phyloP scores from a whole-genome alignment of 2,329 filamentous ascomycete species.

The Nemania sp. region DNA sequence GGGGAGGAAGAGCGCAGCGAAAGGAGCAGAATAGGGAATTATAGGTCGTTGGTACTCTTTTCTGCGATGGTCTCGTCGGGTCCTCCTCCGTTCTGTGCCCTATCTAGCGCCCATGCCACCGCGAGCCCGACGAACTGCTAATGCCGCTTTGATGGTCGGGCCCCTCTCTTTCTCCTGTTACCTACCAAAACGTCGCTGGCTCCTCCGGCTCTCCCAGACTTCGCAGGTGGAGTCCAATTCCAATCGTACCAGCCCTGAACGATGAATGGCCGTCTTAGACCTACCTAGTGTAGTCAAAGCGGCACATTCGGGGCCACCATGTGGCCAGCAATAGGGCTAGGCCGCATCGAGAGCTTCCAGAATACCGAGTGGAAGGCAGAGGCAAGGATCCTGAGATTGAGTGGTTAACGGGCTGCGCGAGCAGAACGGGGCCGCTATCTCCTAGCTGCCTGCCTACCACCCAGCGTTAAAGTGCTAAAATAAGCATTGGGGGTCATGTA shows the following conservation, averaged over 20 bases:
- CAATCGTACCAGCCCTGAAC: conserved; percentile 23
- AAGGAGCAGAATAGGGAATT: conserved; percentile 8
- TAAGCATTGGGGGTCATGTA: neutral
- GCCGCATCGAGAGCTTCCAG: conserved; percentile 23
- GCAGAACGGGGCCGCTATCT: neutral
- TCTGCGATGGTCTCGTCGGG: conserved; percentile 25
- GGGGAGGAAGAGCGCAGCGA: neutral
- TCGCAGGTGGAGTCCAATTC: conserved; percentile 26
- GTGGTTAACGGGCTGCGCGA: conserved; percentile 14
- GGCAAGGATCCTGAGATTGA: conserved; percentile 18
- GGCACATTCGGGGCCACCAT: conserved; percentile 7
- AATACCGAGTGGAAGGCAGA: conserved; percentile 26
- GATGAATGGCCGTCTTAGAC: conserved; percentile 18
- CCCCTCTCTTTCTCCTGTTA: conserved; percentile 22
- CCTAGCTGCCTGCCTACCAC: too few relatives aligned
- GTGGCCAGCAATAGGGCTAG: conserved; percentile 20
- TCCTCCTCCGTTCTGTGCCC: conserved; percentile 1
- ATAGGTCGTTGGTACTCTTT: too few relatives aligned
- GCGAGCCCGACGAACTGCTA: conserved; percentile 15
- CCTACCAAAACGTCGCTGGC: conserved; percentile 17
- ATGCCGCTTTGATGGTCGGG: conserved; percentile 22
- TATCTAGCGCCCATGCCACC: conserved; percentile 6
- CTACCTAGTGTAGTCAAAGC: neutral
- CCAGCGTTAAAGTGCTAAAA: neutral
- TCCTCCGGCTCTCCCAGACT: conserved; percentile 22